Conservation (phyloP, 495 filamentous ascomycete species). For the Halenospora varia region DNA sequence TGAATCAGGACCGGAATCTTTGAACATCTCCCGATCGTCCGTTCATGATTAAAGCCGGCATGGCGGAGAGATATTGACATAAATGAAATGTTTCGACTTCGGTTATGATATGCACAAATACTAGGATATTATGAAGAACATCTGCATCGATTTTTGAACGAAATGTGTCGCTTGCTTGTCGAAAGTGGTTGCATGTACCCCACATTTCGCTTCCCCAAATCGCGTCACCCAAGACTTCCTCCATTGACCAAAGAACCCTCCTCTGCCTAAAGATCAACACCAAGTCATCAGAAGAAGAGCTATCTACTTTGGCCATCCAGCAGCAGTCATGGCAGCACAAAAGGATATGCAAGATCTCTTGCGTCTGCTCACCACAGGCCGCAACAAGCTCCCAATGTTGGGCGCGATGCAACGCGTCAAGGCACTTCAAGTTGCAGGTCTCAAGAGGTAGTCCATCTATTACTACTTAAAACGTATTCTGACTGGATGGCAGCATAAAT, state of each 20-base stretch:
- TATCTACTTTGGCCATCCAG: background rate
- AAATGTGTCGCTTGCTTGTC: too few species aligned
- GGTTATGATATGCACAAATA: background rate
- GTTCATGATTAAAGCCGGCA: too few species aligned
- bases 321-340: constrained; percentile 41
- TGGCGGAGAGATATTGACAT: too few species aligned
- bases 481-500: constrained; percentile 41
- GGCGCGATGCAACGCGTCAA: constrained; percentile 66
- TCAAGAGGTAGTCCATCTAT: constrained; percentile 68
- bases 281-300: background rate
- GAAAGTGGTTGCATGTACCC: background rate
- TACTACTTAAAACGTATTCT: too few species aligned
- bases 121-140: too few species aligned
- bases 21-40: too few species aligned
- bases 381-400: constrained; percentile 69
- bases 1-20: too few species aligned
- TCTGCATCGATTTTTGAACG: too few species aligned
- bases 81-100: too few species aligned
- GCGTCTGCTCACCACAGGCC: constrained; percentile 69
- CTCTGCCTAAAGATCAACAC: background rate
- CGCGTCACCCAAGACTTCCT: background rate
- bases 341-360: constrained; percentile 67
- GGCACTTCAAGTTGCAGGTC: constrained; percentile 56
- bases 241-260: background rate
- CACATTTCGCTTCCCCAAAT: constrained; percentile 9